Evolutionary conservation across 371 early-diverging fungal species (phyloP), one percentile per base, ranked within the genome.

Genomic region (Syncephalastrum contaminatum): DNA sequence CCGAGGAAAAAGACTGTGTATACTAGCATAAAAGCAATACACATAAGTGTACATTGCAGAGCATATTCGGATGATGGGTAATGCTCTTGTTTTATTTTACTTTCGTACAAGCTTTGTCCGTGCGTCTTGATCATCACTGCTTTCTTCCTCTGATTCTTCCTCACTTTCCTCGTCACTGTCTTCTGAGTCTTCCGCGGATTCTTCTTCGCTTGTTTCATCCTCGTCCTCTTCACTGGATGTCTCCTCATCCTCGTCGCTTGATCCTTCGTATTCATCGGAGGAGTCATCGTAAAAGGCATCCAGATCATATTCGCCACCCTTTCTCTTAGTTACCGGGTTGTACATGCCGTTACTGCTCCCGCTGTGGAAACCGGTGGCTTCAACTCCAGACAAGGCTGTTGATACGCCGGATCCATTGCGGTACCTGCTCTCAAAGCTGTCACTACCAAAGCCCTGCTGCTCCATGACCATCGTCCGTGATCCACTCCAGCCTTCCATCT

Each of bases 261-360:
- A 60, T 13, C 51, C 58, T 2, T 73, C 80, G 45, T 67, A 71
- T 55, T 62, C 72, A 10, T 67, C 65, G 12, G 51, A 63, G 0
- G 66, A 59, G 25, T 74, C 75, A 47, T 85, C 73, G 47, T 84
- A 77, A 40, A 86, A 86, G 2, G 82, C 84, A 46, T 85, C 85
- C 48, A 83, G 56, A 55, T 86, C 83, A 44, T 86, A 86, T 14
- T 75, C 73, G 24, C 72, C 71, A 7, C 70, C 69, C 51, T 73
- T 70, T 47, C 73, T 76, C 44, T 77, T 73, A 8, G 65, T 57
- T 14, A 69, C 54, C 14, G 69, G 61, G 21, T 58, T 55, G 20
- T 69, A 53, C 71, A 70, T 39, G 70, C 69, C 40, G 60, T 30
- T 30, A 30, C 36, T 30, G 36, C 36, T 30, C 36, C 36, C 36